Conservation (phyloP, 1,284 basidiomycete genomes). For the Boletus sp. region DNA sequence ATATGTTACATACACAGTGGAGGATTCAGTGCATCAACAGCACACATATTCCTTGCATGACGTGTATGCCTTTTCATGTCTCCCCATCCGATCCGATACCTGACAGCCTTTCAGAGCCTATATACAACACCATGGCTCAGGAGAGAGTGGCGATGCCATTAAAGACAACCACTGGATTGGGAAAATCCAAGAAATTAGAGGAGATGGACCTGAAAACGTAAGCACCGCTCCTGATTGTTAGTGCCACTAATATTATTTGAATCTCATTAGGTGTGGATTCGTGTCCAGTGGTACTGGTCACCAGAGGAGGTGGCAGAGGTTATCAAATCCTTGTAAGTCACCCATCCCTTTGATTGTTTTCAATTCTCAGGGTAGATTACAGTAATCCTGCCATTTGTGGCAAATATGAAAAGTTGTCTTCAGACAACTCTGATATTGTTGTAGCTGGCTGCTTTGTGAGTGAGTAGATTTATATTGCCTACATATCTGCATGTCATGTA, state of each 20-base stretch:
- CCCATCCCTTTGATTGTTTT: background rate
- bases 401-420: conserved; percentile 41
- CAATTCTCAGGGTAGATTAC: background rate
- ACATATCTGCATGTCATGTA: background rate
- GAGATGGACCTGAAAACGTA: conserved; percentile 15
- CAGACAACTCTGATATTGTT: conserved; percentile 43
- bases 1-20: conserved; percentile 11
- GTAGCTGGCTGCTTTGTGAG: conserved; percentile 40
- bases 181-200: conserved; percentile 21
- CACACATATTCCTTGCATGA: conserved; percentile 28
- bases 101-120: conserved; percentile 27
- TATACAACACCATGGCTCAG: conserved; percentile 21
- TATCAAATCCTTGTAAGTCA: conserved; percentile 44
- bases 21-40: conserved; percentile 26
- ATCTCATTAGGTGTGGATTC: conserved; percentile 41
- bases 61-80: conserved; percentile 20
- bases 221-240: background rate
- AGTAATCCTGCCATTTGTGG: conserved; percentile 39
- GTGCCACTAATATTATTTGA: background rate
- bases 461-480: conserved; percentile 15
- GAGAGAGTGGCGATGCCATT: background rate
- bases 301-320: conserved; percentile 37
- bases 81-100: background rate
- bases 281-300: conserved; percentile 49
- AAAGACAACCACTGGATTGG: conserved; percentile 27